Percentiles rank a stretch among this genome's conserved stretches.
Evolutionary conservation across 139 green algal species (phyloP).

Genomic region (Coccomyxa sp.): DNA sequence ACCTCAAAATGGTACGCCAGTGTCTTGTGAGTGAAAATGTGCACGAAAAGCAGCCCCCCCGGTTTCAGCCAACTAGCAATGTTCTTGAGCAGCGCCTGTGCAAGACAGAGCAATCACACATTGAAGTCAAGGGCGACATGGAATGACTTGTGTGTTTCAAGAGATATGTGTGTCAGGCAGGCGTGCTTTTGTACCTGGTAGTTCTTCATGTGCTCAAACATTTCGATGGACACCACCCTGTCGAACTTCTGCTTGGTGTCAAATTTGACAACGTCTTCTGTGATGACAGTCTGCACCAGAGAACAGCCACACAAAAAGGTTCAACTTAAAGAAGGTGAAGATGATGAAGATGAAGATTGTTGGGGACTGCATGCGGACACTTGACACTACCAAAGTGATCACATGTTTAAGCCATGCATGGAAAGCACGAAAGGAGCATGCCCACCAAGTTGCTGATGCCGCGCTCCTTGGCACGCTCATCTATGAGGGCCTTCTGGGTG

Average conservation of each 20-base stretch:
- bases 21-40: slow-evolving; percentile 85
- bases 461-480: slow-evolving; percentile 40
- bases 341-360: too few species aligned
- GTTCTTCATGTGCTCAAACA: slow-evolving; percentile 95
- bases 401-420: neutral
- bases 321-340: too few species aligned
- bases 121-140: neutral
- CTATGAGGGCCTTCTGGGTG: slow-evolving; percentile 82
- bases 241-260: slow-evolving; percentile 61
- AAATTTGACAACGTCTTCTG: slow-evolving; percentile 72
- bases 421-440: too few species aligned
- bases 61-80: slow-evolving; percentile 74
- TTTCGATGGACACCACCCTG: slow-evolving; percentile 92
- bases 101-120: neutral
- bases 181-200: slow-evolving; percentile 15
- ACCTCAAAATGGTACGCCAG: slow-evolving; percentile 90
- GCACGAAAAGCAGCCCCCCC: slow-evolving; percentile 82
- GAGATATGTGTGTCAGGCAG: neutral
- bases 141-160: neutral
- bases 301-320: too few species aligned
- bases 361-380: too few species aligned
- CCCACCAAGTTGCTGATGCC: slow-evolving; percentile 74
- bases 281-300: slow-evolving; percentile 38
- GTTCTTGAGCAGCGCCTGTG: slow-evolving; percentile 61
- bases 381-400: too few species aligned